phyloP scores from a whole-genome alignment of 148 eudicot genomes.

The Rhododendron molle region DNA sequence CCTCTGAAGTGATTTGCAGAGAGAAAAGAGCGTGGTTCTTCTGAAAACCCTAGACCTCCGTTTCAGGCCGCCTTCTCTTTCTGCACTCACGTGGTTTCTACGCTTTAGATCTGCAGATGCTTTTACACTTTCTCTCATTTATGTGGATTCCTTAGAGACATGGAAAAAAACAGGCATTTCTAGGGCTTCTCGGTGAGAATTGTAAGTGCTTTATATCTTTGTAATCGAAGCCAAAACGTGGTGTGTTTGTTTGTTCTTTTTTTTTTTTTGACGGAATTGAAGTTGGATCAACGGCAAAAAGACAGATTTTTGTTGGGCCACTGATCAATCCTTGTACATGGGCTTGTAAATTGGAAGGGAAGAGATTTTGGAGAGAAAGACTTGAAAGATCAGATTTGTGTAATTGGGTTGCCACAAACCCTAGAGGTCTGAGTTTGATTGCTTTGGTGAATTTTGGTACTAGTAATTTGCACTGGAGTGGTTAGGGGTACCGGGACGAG shows the following conservation, averaged over 20 bases:
- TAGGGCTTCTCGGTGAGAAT: not conserved
- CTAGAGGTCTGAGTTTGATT: not conserved
- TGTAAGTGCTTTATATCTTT: not conserved
- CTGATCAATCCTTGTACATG: not conserved
- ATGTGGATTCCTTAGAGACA: not conserved
- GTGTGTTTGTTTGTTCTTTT: not conserved
- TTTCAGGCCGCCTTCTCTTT: not conserved
- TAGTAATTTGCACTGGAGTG: slow-evolving; percentile 47
- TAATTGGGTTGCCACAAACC: not conserved
- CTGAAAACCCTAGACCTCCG: slow-evolving; percentile 12
- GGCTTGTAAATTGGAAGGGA: not conserved
- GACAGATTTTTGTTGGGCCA: not conserved
- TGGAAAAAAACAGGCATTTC: not conserved
- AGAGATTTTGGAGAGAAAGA: not conserved
- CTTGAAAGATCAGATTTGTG: not conserved
- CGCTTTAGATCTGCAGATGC: slow-evolving; percentile 5
- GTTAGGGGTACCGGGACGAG: slow-evolving; percentile 40
- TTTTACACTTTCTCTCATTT: not conserved
- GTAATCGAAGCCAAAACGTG: not conserved
- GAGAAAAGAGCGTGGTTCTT: slow-evolving; percentile 12
- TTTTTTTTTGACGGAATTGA: not conserved
- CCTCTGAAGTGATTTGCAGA: slow-evolving; percentile 7
- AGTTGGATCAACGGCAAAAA: not conserved
- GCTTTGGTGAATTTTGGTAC: not conserved
- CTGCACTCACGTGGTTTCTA: not conserved